Evolutionary conservation across 164 flowering plant genomes (phyloP).

Genomic region (Amborella trichopoda): DNA sequence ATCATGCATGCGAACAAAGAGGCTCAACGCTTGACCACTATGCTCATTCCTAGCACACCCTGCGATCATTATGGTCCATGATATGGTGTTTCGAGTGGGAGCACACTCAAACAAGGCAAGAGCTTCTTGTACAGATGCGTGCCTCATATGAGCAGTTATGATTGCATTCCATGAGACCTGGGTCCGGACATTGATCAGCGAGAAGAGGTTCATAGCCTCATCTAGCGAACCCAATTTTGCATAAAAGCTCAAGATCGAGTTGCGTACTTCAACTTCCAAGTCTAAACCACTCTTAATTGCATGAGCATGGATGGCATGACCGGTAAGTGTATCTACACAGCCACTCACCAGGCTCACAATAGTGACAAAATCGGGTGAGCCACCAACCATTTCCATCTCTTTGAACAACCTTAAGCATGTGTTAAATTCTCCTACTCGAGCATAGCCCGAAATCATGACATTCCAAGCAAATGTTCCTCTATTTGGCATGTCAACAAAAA

Average conservation of each 20-base stretch:
- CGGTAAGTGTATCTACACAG: conserved; percentile 26
- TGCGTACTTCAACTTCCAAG: conserved; percentile 39
- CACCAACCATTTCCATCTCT: conserved; percentile 23
- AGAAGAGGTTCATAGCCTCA: conserved; percentile 34
- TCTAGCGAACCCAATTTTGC: conserved; percentile 20
- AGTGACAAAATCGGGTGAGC: conserved; percentile 48
- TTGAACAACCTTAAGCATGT: conserved; percentile 31
- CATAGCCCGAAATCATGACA: conserved; percentile 40
- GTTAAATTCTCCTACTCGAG: conserved; percentile 24
- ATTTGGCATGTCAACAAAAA: conserved; percentile 38
- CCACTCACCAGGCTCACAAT: conserved; percentile 42
- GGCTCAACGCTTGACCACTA: conserved; percentile 30
- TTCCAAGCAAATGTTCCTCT: conserved; percentile 46
- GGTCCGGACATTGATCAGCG: conserved; percentile 17
- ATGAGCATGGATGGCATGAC: conserved; percentile 38
- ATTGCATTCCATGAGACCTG: conserved; percentile 66
- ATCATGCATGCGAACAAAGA: conserved; percentile 36
- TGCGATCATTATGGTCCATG: conserved; percentile 68
- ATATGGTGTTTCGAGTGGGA: conserved; percentile 40
- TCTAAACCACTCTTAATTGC: conserved; percentile 45
- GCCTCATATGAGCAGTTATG: conserved; percentile 57
- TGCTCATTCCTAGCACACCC: conserved; percentile 52
- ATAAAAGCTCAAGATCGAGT: conserved; percentile 56
- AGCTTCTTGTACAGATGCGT: conserved; percentile 36
- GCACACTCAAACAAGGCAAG: conserved; percentile 24